Conservation (phyloP, 495 filamentous ascomycete genomes). For the Glutinoglossum americanum region DNA sequence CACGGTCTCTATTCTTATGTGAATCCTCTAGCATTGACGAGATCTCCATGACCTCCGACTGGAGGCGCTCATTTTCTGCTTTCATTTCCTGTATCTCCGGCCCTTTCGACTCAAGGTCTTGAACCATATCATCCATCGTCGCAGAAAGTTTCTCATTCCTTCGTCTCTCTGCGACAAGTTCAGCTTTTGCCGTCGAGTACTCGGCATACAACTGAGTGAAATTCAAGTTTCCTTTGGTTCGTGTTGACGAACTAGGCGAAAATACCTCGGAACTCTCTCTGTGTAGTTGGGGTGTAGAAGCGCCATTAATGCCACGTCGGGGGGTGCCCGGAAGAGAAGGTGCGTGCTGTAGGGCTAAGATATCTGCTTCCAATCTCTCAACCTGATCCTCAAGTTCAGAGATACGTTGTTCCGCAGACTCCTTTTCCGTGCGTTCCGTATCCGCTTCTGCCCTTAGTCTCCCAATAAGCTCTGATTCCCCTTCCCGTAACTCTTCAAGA, state of each 20-base stretch:
- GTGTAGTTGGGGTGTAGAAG: constrained; percentile 30
- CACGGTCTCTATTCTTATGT: constrained; percentile 30
- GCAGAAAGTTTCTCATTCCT: constrained; percentile 45
- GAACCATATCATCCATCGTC: constrained; percentile 60
- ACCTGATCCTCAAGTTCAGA: constrained; percentile 55
- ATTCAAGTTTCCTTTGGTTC: constrained; percentile 33
- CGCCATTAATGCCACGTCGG: constrained; percentile 27
- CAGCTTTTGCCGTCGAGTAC: constrained; percentile 34
- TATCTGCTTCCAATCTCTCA: constrained; percentile 38
- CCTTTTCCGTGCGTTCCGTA: constrained; percentile 51
- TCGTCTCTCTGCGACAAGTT: constrained; percentile 42
- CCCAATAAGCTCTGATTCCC: constrained; percentile 61
- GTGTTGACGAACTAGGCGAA: constrained; percentile 31
- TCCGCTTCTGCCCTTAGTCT: constrained; percentile 59
- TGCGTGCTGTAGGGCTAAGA: constrained; percentile 8
- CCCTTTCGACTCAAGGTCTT: constrained; percentile 33
- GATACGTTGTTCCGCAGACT: constrained; percentile 43
- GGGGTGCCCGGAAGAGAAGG: constrained; percentile 34
- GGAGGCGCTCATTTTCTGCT: constrained; percentile 44
- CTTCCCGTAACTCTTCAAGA: constrained; percentile 58
- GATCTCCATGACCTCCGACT: constrained; percentile 56
- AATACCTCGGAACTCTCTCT: constrained; percentile 29
- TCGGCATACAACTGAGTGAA: constrained; percentile 49
- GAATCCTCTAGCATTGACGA: constrained; percentile 40
- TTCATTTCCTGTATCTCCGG: constrained; percentile 43